These are phyloP conservation scores for Avena insularis DNA, from an alignment of 176 grass and related monocot species.

Conservation along the genomic window DNA sequence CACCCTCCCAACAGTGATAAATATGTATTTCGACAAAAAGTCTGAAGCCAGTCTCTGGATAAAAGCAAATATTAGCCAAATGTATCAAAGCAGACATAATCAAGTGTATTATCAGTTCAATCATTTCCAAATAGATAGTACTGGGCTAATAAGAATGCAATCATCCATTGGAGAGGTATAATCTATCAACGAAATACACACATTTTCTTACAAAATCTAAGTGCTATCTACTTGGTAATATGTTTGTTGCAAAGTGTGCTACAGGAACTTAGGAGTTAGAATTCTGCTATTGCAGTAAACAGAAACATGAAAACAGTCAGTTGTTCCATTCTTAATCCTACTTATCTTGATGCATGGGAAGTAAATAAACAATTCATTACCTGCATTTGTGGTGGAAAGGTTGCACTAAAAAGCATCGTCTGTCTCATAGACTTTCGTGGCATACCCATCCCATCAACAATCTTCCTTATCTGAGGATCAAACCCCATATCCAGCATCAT, in stretches of 20 bases:
- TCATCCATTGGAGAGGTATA: not conserved
- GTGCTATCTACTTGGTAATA: not conserved
- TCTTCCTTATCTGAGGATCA: slow-evolving; percentile 85
- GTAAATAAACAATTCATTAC: slow-evolving; percentile 30
- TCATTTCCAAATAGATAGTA: not conserved
- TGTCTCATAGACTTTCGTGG: slow-evolving; percentile 67
- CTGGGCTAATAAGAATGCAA: not conserved
- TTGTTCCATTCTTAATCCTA: not conserved
- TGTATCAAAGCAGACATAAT: slow-evolving; percentile 2
- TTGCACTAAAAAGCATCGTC: slow-evolving; percentile 93
- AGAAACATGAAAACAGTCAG: not conserved
- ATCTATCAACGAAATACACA: not conserved
- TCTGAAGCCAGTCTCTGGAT: slow-evolving; percentile 70
- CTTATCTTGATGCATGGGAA: not conserved
- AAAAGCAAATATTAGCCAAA: slow-evolving; percentile 22
- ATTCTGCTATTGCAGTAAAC: slow-evolving; percentile 24
- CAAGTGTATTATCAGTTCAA: slow-evolving; percentile 17
- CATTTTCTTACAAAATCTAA: not conserved
- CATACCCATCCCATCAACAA: slow-evolving; percentile 78
- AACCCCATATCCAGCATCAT: slow-evolving; percentile 99
- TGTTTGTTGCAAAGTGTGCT: not conserved
- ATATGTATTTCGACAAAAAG: slow-evolving; percentile 83
- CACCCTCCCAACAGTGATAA: slow-evolving; percentile 77
- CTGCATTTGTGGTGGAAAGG: slow-evolving; percentile 85
- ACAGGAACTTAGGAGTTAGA: not conserved